Evolutionary conservation across 768 basidiomycete species (phyloP), one percentile per base, ranked within the genome.

Genomic region (Phanerodontia chrysosporium): DNA sequence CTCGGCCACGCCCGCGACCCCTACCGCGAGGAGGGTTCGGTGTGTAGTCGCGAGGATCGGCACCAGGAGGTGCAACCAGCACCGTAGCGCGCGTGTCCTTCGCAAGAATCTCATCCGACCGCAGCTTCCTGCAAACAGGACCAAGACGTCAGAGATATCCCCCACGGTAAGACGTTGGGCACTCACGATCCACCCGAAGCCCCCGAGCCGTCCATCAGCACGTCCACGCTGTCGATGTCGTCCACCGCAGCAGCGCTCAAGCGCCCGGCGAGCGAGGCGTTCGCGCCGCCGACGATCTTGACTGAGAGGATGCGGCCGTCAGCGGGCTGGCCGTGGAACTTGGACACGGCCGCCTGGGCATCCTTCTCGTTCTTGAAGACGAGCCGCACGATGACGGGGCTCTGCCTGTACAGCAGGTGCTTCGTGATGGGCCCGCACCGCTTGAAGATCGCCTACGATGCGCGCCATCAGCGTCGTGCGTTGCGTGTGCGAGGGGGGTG

Each of bases 311-410:
- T 81, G 61, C 86, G 86, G 0, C 92, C 92, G 60, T 95, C 92
- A 2, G 92, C 92, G 21, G 87, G 85, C 60, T 90, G 87, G 32
- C 84, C 85, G 73, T 95, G 74, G 70, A 91, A 95, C 66, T 87
- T 87, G 64, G 80, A 69, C 6, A 94, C 84, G 7, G 91, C 87
- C 8, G 80, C 77, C 10, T 80, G 73, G 0, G 92, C 92, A 45
- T 85, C 78, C 0, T 78, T 67, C 0, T 84, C 73, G 21, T 77
- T 75, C 67, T 90, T 87, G 78, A 90, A 89, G 13, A 88, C 87
- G 21, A 94, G 76, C 21, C 89, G 82, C 55, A 93, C 87, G 2
- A 77, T 70, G 14, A 87, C 77, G 66, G 66, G 65, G 64, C 68
- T 51, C 68, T 58, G 30, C 32, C 62, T 60, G 29, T 67, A 35